These are phyloP conservation scores for Saururus chinensis DNA, from an alignment of 164 flowering plant genomes.

Conservation along the genomic window DNA sequence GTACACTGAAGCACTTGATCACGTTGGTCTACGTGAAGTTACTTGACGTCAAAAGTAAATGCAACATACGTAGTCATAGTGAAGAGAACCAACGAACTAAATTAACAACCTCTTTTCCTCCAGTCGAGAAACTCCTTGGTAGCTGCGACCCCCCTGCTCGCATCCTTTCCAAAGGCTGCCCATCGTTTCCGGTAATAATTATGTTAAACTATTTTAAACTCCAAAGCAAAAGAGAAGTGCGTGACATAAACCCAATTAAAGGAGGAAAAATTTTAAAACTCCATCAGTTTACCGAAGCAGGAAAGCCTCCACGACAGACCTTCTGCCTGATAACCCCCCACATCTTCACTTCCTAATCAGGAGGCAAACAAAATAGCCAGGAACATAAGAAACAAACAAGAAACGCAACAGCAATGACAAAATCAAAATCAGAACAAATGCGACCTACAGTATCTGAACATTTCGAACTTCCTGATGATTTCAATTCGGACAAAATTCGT, in stretches of 20 bases:
- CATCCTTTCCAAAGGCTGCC: conserved; percentile 9
- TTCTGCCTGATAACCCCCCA: conserved; percentile 12
- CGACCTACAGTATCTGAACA: no score
- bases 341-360: conserved; percentile 8
- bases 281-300: conserved; percentile 5
- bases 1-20: background rate
- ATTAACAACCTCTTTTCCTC: conserved; percentile 11
- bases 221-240: background rate
- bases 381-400: background rate
- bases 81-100: background rate
- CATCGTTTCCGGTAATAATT: background rate
- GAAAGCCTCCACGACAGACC: conserved; percentile 7
- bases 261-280: background rate
- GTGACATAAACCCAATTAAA: background rate
- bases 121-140: conserved; percentile 8
- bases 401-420: background rate
- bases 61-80: background rate
- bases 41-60: background rate
- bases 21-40: background rate
- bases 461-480: no score
- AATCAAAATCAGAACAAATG: no score
- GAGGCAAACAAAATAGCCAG: background rate
- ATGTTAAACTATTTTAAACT: background rate
- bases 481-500: no score
- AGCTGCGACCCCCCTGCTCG: background rate